Evolutionary conservation across 306 rosid genomes (phyloP).

Genomic region (Alnus glutinosa): DNA sequence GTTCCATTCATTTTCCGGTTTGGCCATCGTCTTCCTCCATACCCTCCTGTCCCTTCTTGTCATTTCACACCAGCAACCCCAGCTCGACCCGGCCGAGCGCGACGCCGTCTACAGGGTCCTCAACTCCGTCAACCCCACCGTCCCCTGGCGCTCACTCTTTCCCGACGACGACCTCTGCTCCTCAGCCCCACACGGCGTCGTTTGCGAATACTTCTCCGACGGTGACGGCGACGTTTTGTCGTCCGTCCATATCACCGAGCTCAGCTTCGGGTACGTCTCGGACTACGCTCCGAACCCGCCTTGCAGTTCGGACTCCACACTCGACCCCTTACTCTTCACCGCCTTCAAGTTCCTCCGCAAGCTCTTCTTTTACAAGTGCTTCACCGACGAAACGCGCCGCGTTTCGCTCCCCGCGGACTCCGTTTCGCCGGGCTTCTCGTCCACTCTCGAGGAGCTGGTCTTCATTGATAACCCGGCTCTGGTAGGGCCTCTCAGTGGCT

Average conservation of each 20-base stretch:
- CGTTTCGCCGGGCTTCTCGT: constrained; percentile 13
- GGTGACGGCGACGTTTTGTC: constrained; percentile 8
- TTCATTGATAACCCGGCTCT: constrained; percentile 68
- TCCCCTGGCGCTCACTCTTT: constrained; percentile 69
- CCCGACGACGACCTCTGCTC: constrained; percentile 64
- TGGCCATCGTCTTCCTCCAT: constrained; percentile 21
- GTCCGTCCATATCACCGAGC: constrained; percentile 51
- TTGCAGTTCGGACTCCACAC: constrained; percentile 52
- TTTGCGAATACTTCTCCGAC: constrained; percentile 48
- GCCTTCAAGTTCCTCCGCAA: constrained; percentile 60
- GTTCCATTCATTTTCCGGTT: constrained; percentile 2
- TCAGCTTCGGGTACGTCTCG: constrained; percentile 75
- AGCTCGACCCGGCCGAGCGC: constrained; percentile 44
- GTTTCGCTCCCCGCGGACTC: constrained; percentile 34
- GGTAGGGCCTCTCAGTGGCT: constrained; percentile 26
- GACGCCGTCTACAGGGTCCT: constrained; percentile 53
- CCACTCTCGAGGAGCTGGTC: constrained; percentile 61
- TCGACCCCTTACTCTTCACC: constrained; percentile 57
- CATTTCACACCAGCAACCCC: constrained; percentile 46
- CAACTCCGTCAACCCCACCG: constrained; percentile 54
- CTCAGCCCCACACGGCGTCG: constrained; percentile 68
- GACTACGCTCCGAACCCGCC: constrained; percentile 71
- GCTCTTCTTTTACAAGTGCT: constrained; percentile 82
- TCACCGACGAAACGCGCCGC: constrained; percentile 44
- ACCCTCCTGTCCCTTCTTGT: constrained; percentile 18